phyloP scores from a whole-genome alignment of 2,329 filamentous ascomycete genomes.

The Aureobasidium sp. region DNA sequence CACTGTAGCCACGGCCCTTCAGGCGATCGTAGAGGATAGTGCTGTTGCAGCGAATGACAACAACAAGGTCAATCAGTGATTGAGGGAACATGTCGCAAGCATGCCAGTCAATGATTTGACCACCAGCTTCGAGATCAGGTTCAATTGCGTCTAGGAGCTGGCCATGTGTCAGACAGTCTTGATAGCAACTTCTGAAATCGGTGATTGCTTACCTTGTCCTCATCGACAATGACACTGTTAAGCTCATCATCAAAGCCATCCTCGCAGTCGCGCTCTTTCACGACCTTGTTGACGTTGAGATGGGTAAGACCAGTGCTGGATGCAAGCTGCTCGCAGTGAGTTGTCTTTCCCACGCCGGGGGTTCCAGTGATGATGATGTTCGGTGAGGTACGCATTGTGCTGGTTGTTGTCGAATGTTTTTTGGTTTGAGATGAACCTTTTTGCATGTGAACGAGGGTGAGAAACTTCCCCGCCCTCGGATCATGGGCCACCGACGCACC shows the following conservation, averaged over 20 bases:
- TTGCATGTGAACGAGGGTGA: background rate
- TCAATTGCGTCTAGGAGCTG: constrained; percentile 85
- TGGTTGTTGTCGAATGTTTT: background rate
- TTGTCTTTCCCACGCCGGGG: constrained; percentile 92
- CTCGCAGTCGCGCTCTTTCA: constrained; percentile 80
- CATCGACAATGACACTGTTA: constrained; percentile 87
- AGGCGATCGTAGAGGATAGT: constrained; percentile 77
- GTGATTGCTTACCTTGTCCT: constrained; percentile 65
- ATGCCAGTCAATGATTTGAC: constrained; percentile 94
- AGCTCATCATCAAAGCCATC: constrained; percentile 79
- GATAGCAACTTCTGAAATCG: no score
- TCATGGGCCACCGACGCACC: background rate
- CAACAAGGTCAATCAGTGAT: constrained; percentile 89
- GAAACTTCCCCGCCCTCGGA: background rate
- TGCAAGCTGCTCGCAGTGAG: constrained; percentile 75
- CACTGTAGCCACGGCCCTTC: constrained; percentile 66
- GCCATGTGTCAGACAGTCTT: background rate
- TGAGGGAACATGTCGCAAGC: constrained; percentile 91
- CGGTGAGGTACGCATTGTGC: constrained; percentile 45
- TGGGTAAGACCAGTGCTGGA: constrained; percentile 70
- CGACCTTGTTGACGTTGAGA: constrained; percentile 80
- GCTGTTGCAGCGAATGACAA: constrained; percentile 79
- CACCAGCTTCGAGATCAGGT: constrained; percentile 66
- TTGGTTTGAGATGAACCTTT: background rate
- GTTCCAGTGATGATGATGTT: constrained; percentile 96